Percentiles rank a stretch among this genome's conserved stretches.
phyloP scores from a whole-genome alignment of 2,329 filamentous ascomycete genomes.

The Didymosphaeria variabile region DNA sequence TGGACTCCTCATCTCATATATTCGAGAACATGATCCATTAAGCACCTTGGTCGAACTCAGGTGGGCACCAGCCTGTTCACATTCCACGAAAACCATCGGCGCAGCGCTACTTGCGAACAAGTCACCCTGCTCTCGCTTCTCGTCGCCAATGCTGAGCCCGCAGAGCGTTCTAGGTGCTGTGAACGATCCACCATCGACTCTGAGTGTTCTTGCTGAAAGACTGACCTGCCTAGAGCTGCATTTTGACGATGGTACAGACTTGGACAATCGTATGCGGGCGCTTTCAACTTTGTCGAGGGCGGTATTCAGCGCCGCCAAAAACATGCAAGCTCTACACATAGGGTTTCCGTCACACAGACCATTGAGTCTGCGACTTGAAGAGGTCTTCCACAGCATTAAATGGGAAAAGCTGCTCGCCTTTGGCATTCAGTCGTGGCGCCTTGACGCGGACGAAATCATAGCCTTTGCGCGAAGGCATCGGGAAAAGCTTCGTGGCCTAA shows the following conservation, averaged over 20 bases:
- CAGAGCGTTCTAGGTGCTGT: constrained; percentile 64
- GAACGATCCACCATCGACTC: constrained; percentile 56
- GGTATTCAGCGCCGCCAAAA: constrained; percentile 67
- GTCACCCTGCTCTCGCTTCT: constrained; percentile 68
- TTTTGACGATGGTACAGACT: constrained; percentile 66
- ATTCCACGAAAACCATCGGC: constrained; percentile 67
- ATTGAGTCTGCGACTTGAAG: constrained; percentile 65
- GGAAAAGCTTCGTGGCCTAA: constrained; percentile 65
- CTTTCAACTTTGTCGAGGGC: constrained; percentile 66
- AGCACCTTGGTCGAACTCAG: constrained; percentile 61
- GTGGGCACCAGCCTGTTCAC: constrained; percentile 70
- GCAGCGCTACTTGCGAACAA: constrained; percentile 64
- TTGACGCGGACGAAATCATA: constrained; percentile 69
- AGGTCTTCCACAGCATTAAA: constrained; percentile 68
- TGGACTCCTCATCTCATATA: constrained; percentile 61
- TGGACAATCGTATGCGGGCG: constrained; percentile 66
- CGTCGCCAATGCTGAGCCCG: constrained; percentile 69
- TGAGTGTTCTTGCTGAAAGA: constrained; percentile 63
- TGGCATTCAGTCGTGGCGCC: constrained; percentile 71
- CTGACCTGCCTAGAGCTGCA: constrained; percentile 70
- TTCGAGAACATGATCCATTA: constrained; percentile 58
- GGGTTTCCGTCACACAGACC: constrained; percentile 69
- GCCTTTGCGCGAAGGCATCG: constrained; percentile 64
- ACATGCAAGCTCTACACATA: constrained; percentile 70
- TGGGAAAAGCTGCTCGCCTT: constrained; percentile 71